Evolutionary conservation across 306 rosid species (phyloP), one percentile per base, ranked within the genome.

Genomic region (Quercus cerris): DNA sequence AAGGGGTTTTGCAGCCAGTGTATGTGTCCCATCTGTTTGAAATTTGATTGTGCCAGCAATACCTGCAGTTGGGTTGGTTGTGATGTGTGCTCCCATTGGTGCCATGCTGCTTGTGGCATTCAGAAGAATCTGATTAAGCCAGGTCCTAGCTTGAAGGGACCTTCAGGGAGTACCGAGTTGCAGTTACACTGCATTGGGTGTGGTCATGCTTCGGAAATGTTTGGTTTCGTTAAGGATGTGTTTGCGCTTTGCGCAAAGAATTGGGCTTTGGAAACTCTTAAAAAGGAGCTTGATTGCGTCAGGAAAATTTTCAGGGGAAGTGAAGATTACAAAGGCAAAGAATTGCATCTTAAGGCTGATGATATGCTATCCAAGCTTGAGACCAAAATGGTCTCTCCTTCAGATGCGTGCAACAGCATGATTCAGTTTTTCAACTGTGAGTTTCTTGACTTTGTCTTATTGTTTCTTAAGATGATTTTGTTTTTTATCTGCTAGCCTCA

Each of bases 41-140:
- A 91, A 85, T 96, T 96, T 57, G 99, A 96, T 74, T 91, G 93
- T 81, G 99, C 99, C 18, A 96, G 3, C 76, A 93, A 93, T 68
- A 96, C 99, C 62, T 96, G 99, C 75, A 91, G 97, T 77, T 96
- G 99, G 99, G 93, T 96, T 75, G 99, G 99, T 5, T 96, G 99
- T 76, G 99, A 96, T 83, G 94, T 90, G 59, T 96, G 99, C 81
- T 91, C 93, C 2, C 99, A 96, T 78, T 96, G 99, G 99, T 93
- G 99, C 84, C 99, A 96, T 78, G 98, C 99, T 79, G 89, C 92
- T 20, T 96, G 99, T 86, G 97, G 97, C 80, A 84, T 90, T 84
- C 94, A 90, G 82, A 90, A 49, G 84, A 93, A 90, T 76, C 91
- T 96, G 54, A 93, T 96, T 78, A 89, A 81, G 64, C 99, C 99